A percentile compares a stretch with the other conserved stretches of the same genome.
phyloP scores from a whole-genome alignment of 352 stramenopile species.

The Phytophthora chlamydospora region DNA sequence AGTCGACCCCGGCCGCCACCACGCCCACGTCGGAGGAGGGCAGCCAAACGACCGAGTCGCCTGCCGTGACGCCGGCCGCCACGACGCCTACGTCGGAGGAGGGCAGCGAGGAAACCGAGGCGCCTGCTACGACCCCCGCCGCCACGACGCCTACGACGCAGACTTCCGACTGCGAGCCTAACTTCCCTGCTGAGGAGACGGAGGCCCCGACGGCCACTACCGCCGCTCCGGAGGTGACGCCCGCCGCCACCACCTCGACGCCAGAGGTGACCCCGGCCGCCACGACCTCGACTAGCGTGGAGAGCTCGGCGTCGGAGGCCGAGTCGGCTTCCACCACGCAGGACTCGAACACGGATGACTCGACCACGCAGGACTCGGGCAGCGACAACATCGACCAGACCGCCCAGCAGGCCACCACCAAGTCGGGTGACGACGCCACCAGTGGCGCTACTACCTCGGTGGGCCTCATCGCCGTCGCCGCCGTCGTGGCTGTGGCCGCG shows the following conservation, averaged over 20 bases:
- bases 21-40: not conserved
- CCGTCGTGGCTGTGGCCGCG: constrained; percentile 41
- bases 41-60: not conserved
- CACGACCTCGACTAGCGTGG: constrained; percentile 15
- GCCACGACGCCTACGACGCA: constrained; percentile 20
- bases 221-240: constrained; percentile 8
- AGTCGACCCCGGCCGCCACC: constrained; percentile 11
- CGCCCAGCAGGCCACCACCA: constrained; percentile 36
- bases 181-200: constrained; percentile 40
- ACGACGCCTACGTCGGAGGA: constrained; percentile 5
- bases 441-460: not conserved
- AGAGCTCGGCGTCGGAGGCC: constrained; percentile 14
- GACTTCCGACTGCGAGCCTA: constrained; percentile 37
- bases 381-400: constrained; percentile 29
- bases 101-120: not conserved
- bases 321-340: constrained; percentile 17
- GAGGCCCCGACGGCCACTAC: constrained; percentile 14
- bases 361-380: not conserved
- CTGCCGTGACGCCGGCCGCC: constrained; percentile 2
- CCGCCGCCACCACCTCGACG: constrained; percentile 13
- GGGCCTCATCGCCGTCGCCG: constrained; percentile 6
- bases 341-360: not conserved
- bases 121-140: constrained; percentile 1
- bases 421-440: constrained; percentile 20
- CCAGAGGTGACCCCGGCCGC: constrained; percentile 12